Evolutionary conservation across 805 yeast species (phyloP).

Genomic region (Lipomyces oligophaga): DNA sequence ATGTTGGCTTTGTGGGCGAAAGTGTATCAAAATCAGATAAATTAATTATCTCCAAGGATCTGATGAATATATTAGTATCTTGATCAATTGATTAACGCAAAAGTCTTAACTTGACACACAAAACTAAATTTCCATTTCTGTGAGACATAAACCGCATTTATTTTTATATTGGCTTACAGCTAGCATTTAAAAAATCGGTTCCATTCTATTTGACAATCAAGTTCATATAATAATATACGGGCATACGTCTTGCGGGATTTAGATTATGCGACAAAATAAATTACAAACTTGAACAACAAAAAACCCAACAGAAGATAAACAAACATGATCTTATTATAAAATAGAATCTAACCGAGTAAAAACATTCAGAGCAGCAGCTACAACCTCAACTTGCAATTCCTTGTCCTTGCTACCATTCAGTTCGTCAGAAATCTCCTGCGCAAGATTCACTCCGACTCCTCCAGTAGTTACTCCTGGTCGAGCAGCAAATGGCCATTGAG

Average conservation of each 20-base stretch:
- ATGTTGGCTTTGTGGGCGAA: no score
- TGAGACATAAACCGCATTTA: no score
- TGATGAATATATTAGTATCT: no score
- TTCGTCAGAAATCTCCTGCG: constrained; percentile 48
- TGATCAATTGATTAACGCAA: no score
- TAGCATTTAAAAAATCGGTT: no score
- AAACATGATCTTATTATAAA: constrained; percentile 43
- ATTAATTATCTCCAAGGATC: no score
- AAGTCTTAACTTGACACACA: no score
- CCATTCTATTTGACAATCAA: no score
- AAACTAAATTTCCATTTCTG: no score
- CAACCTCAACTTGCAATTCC: constrained; percentile 75
- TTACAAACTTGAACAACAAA: neutral
- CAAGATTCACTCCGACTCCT: constrained; percentile 66
- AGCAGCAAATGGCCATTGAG: constrained; percentile 77
- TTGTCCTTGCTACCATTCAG: constrained; percentile 42
- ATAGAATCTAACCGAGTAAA: constrained; percentile 91
- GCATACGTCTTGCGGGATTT: neutral
- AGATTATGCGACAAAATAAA: neutral
- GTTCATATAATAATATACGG: no score
- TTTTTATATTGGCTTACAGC: no score
- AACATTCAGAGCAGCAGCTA: constrained; percentile 78
- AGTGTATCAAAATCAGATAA: no score
- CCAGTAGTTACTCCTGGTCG: constrained; percentile 43
- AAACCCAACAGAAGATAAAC: neutral